Evolutionary conservation across 371 early-diverging fungal species (phyloP), one percentile per base, ranked within the genome.

Genomic region (Entomophthora muscae): DNA sequence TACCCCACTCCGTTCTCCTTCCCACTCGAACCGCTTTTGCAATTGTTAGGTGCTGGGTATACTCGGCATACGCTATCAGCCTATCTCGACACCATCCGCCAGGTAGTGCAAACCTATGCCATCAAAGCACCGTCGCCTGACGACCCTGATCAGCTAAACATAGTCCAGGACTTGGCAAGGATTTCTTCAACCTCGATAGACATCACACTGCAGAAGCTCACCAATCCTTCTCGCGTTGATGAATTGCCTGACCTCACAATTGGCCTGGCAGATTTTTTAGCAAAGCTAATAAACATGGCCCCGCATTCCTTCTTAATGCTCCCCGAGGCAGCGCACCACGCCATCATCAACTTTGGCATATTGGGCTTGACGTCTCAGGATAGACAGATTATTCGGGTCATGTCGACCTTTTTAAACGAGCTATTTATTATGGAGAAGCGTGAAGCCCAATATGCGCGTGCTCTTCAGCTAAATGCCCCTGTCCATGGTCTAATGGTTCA

Each of bases 301-400:
- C 55, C 55, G 22, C 55, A 55, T 55, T 3, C 55, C 55, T 55
- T 55, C 55, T 21, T 55, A 26, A 24, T 55, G 55, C 55, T 55
- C 55, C 55, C 55, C 10, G 55, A 55, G 55, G 42, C 42, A 42
- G 42, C 42, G 10, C 42, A 42, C 17, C 42, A 17, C 42, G 42
- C 42, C 42, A 17, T 42, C 17, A 42, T 42, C 17, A 42, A 42
- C 42, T 42, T 42, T 42, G 42, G 42, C 10, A 42, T 42, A 5
- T 17, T 42, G 5, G 42, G 42, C 17, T 10, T 42, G 10, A 42
- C 42, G 10, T 42, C 42, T 5, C 42, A 42, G 42, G 42, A 42
- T 42, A 5, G 42, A 17, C 42, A 42, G 42, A 42, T 17, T 17
- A 42, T 42, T 42, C 42, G 42, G 5, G 17, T 42, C 42, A 42